phyloP scores from a whole-genome alignment of 768 basidiomycete genomes.

The Gloeostereum incarnatum region DNA sequence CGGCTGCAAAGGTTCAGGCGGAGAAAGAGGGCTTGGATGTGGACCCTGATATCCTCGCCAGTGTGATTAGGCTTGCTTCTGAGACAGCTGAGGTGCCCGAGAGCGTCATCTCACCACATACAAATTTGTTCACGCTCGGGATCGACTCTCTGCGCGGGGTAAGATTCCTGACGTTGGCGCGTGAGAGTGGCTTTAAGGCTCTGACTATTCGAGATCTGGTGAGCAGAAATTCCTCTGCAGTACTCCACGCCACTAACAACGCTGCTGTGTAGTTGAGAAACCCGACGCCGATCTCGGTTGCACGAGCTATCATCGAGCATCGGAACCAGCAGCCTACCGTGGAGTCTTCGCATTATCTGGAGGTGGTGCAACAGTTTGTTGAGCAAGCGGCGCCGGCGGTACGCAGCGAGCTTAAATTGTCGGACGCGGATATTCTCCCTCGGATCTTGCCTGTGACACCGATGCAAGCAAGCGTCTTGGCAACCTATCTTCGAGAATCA shows the following conservation, averaged over 20 bases:
- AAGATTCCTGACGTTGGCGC: conserved; percentile 1
- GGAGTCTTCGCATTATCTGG: neutral
- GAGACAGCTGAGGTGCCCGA: conserved; percentile 2
- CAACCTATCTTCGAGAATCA: conserved; percentile 2
- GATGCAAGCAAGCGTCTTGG: conserved; percentile 4
- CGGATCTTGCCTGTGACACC: conserved; percentile 3
- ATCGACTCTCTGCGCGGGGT: conserved; percentile 5
- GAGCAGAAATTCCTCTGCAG: neutral
- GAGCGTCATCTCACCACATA: neutral
- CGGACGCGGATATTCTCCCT: conserved; percentile 2
- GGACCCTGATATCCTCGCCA: neutral
- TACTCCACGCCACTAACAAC: neutral
- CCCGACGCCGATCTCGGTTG: conserved; percentile 1
- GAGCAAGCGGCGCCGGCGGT: conserved; percentile 2
- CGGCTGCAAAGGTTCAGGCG: neutral
- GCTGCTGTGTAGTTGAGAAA: neutral
- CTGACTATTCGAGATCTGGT: conserved; percentile 3
- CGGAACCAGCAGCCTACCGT: neutral
- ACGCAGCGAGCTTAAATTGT: conserved; percentile 1
- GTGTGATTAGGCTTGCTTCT: conserved; percentile 1
- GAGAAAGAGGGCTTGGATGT: neutral
- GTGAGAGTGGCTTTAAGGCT: conserved; percentile 1
- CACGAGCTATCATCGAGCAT: neutral
- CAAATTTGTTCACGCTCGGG: conserved; percentile 2
- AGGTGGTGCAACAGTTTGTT: neutral